Conservation (phyloP, 2,329 filamentous ascomycete species). For the Plectosphaerella plurivora region DNA sequence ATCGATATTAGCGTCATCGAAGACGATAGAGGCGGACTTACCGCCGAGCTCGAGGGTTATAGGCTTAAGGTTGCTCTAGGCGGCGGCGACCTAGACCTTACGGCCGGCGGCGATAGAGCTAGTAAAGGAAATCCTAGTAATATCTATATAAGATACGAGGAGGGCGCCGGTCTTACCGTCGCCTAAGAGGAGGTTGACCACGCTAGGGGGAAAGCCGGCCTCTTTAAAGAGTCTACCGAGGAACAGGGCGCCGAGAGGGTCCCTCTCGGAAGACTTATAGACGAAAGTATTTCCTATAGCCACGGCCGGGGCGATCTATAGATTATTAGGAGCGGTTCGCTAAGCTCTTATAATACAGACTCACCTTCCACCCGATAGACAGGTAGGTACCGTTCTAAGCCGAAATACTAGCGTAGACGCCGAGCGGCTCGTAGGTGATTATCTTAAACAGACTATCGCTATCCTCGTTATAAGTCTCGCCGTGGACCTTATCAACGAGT, state of each 20-base stretch:
- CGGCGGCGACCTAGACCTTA: constrained; percentile 60
- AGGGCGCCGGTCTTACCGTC: constrained; percentile 27
- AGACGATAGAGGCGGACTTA: constrained; percentile 61
- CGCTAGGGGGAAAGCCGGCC: constrained; percentile 39
- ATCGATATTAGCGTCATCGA: constrained; percentile 61
- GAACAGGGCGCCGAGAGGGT: constrained; percentile 29
- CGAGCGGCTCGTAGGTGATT: constrained; percentile 25
- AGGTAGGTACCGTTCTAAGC: constrained; percentile 36
- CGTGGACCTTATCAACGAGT: constrained; percentile 17
- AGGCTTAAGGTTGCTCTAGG: constrained; percentile 60
- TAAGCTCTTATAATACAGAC: too few relatives aligned
- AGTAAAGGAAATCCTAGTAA: constrained; percentile 63
- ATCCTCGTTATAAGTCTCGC: constrained; percentile 23
- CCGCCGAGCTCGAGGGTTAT: constrained; percentile 71
- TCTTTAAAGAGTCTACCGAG: constrained; percentile 29
- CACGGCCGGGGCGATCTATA: constrained; percentile 29
- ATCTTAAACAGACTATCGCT: constrained; percentile 37
- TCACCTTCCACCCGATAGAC: constrained; percentile 29
- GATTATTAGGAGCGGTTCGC: too few relatives aligned
- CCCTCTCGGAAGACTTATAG: constrained; percentile 39
- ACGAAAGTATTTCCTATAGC: constrained; percentile 38
- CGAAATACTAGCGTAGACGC: constrained; percentile 22
- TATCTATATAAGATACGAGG: constrained; percentile 19
- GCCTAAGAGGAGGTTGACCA: constrained; percentile 35
- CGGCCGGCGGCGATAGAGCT: constrained; percentile 64